These are phyloP conservation scores for Quercus phellos DNA, from an alignment of 331 rosid species.

Conservation along the genomic window DNA sequence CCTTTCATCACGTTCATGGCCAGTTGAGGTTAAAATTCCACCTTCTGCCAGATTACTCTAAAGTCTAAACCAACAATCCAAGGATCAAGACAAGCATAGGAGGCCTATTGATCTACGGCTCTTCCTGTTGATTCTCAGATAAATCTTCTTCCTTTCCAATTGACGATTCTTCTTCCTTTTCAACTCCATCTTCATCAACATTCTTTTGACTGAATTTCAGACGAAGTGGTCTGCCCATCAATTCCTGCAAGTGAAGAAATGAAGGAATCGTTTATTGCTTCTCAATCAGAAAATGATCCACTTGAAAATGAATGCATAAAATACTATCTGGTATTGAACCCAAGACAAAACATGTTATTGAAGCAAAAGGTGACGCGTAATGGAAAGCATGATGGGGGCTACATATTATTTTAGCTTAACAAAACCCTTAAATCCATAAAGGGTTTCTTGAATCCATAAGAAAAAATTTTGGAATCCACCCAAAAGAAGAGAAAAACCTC, in stretches of 20 bases:
- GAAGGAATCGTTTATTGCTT: background rate
- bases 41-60: slow-evolving; percentile 20
- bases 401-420: too few relatives aligned
- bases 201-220: slow-evolving; percentile 61
- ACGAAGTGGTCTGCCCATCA: slow-evolving; percentile 72
- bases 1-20: slow-evolving; percentile 18
- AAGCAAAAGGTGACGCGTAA: too few relatives aligned
- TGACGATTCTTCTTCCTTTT: slow-evolving; percentile 34
- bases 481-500: too few relatives aligned
- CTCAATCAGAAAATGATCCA: background rate
- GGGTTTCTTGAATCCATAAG: too few relatives aligned
- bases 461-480: too few relatives aligned
- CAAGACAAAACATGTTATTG: too few relatives aligned
- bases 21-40: slow-evolving; percentile 29
- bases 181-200: slow-evolving; percentile 36
- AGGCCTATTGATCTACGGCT: slow-evolving; percentile 23
- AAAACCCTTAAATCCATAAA: too few relatives aligned
- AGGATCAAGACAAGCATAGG: slow-evolving; percentile 20
- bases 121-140: slow-evolving; percentile 24
- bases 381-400: too few relatives aligned
- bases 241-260: slow-evolving; percentile 44
- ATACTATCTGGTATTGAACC: background rate
- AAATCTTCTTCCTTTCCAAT: slow-evolving; percentile 36
- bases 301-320: background rate
- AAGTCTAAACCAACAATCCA: slow-evolving; percentile 16